Base-by-base conservation (phyloP, 805 yeast species). In the Tetrapisispora iriomotensis region DNA sequence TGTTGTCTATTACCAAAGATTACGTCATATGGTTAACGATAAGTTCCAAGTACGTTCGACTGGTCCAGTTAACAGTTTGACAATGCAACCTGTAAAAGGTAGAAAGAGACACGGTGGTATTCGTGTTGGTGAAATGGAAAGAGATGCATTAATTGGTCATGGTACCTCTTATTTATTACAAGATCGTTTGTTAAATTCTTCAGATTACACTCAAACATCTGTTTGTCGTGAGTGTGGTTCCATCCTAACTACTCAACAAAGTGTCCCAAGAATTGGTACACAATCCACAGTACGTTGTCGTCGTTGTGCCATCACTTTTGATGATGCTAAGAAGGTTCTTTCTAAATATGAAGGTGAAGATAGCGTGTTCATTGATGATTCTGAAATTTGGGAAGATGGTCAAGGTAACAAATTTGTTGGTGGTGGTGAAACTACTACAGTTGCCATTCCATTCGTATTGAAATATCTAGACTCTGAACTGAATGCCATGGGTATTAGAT, bases 81-180 rank as follows among this genome's bases (percentile, higher is more conserved):
- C 97, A 14, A 87, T 90, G 96, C 98, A 92, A 72, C 98, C 98
- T 29, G 98, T 92, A 41, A 92, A 92, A 69, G 98, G 98, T 56
- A 82, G 98, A 70, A 92, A 92, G 79, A 79, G 97, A 69, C 79
- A 82, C 49, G 98, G 98, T 67, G 98, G 98, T 82, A 92, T 92
- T 52, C 94, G 98, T 74, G 94, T 92, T 29, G 98, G 98, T 63
- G 98, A 92, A 65, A 92, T 92, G 98, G 98, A 92, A 68, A 83
- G 98, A 68, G 98, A 92, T 74, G 98, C 98, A 2, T 71, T 92
- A 54, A 87, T 92, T 62, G 98, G 97, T 43, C 98, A 92, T 59
- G 98, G 98, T 65, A 82, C 98, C 6, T 87, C 98, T 1, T 92
- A 75, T 77, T 67, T 92, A 53, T 69, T 92, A 50, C 97, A 90